Evolutionary conservation across 805 yeast species (phyloP), one percentile per base, ranked within the genome.

Genomic region (Teunomyces tritomae): DNA sequence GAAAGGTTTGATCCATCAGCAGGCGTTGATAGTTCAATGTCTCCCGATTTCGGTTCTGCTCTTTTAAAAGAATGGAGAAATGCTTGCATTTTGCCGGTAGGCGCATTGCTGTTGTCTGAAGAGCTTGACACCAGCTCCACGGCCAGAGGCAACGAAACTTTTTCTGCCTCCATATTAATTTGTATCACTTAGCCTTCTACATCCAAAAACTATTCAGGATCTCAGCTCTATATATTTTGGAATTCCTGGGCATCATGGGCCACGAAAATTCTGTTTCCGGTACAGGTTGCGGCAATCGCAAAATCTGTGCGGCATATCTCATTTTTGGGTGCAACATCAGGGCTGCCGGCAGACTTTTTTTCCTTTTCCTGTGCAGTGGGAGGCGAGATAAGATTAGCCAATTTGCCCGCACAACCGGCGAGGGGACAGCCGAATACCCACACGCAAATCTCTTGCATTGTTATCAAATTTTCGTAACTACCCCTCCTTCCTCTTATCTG

Each of bases 11-110:
- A 43, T 32, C 45, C 42, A 7, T 56, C 50, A 2, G 48, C 48
- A 10, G 49, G 41, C 9, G 49, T 49, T 10, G 16, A 11, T 13
- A 36, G 37, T 29, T 50, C 57, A 42, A 48, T 30, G 14, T 45
- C 55, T 28, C 43, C 40, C 2, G 47, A 16, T n/a, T n/a, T 33
- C n/a, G 43, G 52, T 10, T 57, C 64, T n/a, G 65, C 61, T 49
- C 62, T 55, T 43, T 59, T 59, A 51, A 68, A 68, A 1, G 72
- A 63, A 34, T 62, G 61, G 43, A 52, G 55, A 46, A 65, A 65
- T 2, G 49, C 39, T 36, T 54, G 55, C 70, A 70, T 66, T 34
- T 17, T 39, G 2, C 44, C 40, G 13, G 44, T 13, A n/a, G 34
- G n/a, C 28, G 30, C 16, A 17, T 16, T 26, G 29, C 30, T 24